Evolutionary conservation across 345 rosid species (phyloP).

Genomic region (Kandelia obovata): DNA sequence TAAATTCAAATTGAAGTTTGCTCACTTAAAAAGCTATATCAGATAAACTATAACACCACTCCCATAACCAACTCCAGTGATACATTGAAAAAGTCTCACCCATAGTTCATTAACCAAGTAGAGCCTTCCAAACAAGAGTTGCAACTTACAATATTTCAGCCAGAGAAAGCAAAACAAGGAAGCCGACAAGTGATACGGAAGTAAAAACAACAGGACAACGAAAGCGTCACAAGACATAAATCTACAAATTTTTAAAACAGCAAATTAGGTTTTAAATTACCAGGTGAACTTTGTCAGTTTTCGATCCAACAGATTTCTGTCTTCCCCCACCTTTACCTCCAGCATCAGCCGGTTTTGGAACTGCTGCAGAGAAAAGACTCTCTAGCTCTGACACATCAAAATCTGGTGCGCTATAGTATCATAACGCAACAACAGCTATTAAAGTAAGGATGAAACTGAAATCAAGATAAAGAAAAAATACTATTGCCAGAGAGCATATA

Average conservation of each 20-base stretch:
- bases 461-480: conserved; percentile 1
- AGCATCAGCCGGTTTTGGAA: conserved; percentile 60
- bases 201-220: neutral
- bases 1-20: neutral
- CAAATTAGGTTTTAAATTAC: conserved; percentile 34
- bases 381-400: conserved; percentile 94
- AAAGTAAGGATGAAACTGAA: conserved; percentile 10
- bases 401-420: conserved; percentile 59
- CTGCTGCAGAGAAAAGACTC: conserved; percentile 82
- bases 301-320: conserved; percentile 70
- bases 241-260: neutral
- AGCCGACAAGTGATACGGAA: neutral
- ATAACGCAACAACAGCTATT: too few species aligned
- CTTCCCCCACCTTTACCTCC: conserved; percentile 48
- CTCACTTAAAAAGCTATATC: too few species aligned
- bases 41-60: too few species aligned
- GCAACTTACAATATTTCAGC: neutral
- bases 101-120: too few species aligned
- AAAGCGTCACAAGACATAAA: neutral
- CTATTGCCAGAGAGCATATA: conserved; percentile 1
- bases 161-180: neutral
- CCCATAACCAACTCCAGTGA: too few species aligned
- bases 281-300: conserved; percentile 83
- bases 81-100: too few species aligned
- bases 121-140: neutral